These are phyloP conservation scores for Bacidia rubella DNA, from an alignment of 495 filamentous ascomycete genomes.

Conservation along the genomic window DNA sequence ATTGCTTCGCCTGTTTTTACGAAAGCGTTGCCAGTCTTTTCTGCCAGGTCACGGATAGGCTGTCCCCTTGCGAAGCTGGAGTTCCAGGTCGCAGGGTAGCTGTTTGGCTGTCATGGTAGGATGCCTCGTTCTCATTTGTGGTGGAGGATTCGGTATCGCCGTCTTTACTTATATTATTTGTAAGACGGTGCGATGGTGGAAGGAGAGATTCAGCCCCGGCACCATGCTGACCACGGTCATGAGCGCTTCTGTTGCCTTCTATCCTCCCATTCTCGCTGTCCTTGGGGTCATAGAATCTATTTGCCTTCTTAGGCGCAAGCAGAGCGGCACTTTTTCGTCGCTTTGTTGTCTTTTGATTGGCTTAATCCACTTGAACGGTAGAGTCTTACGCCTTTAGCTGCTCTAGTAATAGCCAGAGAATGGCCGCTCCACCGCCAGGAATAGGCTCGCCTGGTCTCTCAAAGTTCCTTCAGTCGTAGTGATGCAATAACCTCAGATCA, in stretches of 20 bases:
- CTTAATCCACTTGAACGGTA: slow-evolving; percentile 44
- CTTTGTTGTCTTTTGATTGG: slow-evolving; percentile 36
- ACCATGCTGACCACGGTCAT: slow-evolving; percentile 8
- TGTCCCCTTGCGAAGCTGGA: no score
- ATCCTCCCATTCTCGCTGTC: not conserved
- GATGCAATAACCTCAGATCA: slow-evolving; percentile 50
- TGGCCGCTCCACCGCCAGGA: slow-evolving; percentile 45
- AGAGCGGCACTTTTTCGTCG: no score
- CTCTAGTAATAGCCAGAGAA: slow-evolving; percentile 37
- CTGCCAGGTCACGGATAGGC: slow-evolving; percentile 24
- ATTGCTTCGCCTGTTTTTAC: slow-evolving; percentile 33
- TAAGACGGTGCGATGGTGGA: not conserved
- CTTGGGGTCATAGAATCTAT: slow-evolving; percentile 21
- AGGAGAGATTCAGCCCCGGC: slow-evolving; percentile 11
- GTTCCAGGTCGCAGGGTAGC: no score
- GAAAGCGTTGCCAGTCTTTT: slow-evolving; percentile 34
- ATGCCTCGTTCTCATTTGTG: no score
- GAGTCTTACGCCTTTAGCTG: slow-evolving; percentile 43
- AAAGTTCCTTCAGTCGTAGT: slow-evolving; percentile 68
- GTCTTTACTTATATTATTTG: no score
- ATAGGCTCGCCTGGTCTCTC: slow-evolving; percentile 64
- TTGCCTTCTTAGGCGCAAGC: slow-evolving; percentile 31
- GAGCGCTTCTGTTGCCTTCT: slow-evolving; percentile 4
- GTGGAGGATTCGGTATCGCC: no score
- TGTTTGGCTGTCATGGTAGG: no score